phyloP scores from a whole-genome alignment of 2,329 filamentous ascomycete genomes.

The Dactylonectria estremocensis region DNA sequence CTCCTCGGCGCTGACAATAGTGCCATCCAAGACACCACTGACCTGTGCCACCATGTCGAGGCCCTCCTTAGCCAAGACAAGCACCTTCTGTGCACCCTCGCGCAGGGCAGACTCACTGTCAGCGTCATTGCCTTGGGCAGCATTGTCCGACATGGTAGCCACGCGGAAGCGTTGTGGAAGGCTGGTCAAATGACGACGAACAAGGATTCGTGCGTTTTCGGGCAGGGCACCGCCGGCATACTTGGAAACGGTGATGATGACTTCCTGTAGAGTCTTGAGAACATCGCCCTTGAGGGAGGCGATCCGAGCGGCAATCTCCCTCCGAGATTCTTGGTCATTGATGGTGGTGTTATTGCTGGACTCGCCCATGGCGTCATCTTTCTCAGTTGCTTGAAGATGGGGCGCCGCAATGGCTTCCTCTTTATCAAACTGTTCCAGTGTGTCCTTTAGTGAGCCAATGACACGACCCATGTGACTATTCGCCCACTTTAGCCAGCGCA shows the following conservation, averaged over 20 bases:
- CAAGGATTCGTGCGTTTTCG: slow-evolving; percentile 87
- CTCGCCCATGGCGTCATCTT: slow-evolving; percentile 17
- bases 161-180: slow-evolving; percentile 87
- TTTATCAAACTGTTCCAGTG: slow-evolving; percentile 85
- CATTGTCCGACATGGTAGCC: slow-evolving; percentile 68
- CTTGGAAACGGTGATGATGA: slow-evolving; percentile 87
- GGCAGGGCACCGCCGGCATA: slow-evolving; percentile 94
- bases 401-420: slow-evolving; percentile 47
- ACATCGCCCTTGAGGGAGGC: slow-evolving; percentile 78
- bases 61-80: slow-evolving; percentile 90
- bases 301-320: slow-evolving; percentile 73
- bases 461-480: slow-evolving; percentile 85
- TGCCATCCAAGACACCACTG: slow-evolving; percentile 88
- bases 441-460: slow-evolving; percentile 80
- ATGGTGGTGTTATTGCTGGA: slow-evolving; percentile 22
- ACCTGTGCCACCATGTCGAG: slow-evolving; percentile 96
- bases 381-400: slow-evolving; percentile 29
- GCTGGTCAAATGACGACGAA: slow-evolving; percentile 86
- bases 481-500: slow-evolving; percentile 84
- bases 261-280: slow-evolving; percentile 83
- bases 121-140: slow-evolving; percentile 48
- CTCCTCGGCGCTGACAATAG: slow-evolving; percentile 89
- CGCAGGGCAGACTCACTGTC: slow-evolving; percentile 56
- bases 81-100: slow-evolving; percentile 80
- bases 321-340: slow-evolving; percentile 49